Conservation (phyloP, 1,284 basidiomycete genomes). For the Meira nashicola region DNA sequence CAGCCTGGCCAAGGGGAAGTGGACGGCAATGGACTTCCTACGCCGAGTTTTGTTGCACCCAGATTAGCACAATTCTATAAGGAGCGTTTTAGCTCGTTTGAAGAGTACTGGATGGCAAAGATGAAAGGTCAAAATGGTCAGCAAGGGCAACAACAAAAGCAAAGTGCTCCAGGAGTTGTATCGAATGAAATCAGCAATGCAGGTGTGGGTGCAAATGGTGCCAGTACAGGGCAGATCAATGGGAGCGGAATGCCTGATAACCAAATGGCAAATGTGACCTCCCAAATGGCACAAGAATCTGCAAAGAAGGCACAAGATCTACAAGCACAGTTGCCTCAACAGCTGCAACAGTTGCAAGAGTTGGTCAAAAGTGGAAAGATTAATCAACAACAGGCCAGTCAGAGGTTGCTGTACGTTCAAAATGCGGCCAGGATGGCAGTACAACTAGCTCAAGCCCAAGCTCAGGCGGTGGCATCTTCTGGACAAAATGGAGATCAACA, state of each 20-base stretch:
- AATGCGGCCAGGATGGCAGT: conserved; percentile 2
- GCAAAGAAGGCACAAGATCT: conserved; percentile 13
- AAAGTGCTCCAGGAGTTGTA: conserved; percentile 11
- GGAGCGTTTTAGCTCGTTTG: conserved; percentile 37
- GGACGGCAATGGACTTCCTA: conserved; percentile 24
- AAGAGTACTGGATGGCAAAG: conserved; percentile 39
- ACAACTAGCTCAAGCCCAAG: conserved; percentile 6
- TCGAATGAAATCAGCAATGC: too few relatives aligned
- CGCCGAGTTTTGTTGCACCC: conserved; percentile 37
- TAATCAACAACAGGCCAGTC: conserved; percentile 40
- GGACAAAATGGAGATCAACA: not conserved
- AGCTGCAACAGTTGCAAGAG: conserved; percentile 38
- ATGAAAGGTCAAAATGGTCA: conserved; percentile 7
- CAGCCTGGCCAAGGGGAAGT: conserved; percentile 8
- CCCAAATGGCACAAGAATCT: conserved; percentile 5
- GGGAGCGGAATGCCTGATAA: not conserved
- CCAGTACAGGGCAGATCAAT: not conserved
- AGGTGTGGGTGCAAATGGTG: not conserved
- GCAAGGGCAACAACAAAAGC: conserved; percentile 8
- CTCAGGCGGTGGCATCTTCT: not conserved
- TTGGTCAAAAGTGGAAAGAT: conserved; percentile 30
- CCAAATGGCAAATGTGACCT: conserved; percentile 8
- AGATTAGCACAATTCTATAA: conserved; percentile 39
- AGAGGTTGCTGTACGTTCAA: conserved; percentile 17
- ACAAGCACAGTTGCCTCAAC: conserved; percentile 22